Evolutionary conservation across 306 rosid genomes (phyloP), one percentile per base, ranked within the genome.

Genomic region (Cucurbita maxima): DNA sequence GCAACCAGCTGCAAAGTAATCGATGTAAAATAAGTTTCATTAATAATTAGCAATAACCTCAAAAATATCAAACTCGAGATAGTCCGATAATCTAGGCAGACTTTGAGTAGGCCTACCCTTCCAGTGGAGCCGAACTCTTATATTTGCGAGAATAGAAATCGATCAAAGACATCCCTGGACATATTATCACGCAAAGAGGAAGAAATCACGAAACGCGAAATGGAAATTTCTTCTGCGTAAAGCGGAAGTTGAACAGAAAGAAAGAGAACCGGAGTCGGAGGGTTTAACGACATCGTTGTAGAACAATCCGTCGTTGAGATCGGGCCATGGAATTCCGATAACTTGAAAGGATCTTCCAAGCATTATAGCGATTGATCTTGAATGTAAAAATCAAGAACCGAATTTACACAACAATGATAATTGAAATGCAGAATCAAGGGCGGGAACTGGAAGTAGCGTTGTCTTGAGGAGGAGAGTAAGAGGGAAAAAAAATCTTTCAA

Each of bases 1-100:
- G 96, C 92, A 88, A 70, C 98, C 98, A 94, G 83, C 97, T 94
- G 92, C 80, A 58, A 60, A 71, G 72, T 12, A 62, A 79, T 84
- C 76, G 83, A 19, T 43, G 83, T 37, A 61, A 25, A 8, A 50
- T 43, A 19, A 60, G 55, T 38, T 53, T 36, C 64, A 58, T 7
- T n/a, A 74, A 47, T 3, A 47, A 59, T 36, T 57, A 77, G 1
- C 10, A 59, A 71, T 30, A 70, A 34, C 63, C 38, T 54, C 18
- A 10, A 1, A 55, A 40, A 56, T 10, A 75, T 6, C 20, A 25
- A 67, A 76, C 75, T 41, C 18, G 18, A 54, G 19, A 47, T 15
- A 53, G 43, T 56, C 48, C 25, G 30, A 60, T 40, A 60, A 34
- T 30, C 18, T 52, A 6, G 36, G 43, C 16, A 43, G 34, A 61